phyloP scores from a whole-genome alignment of 495 filamentous ascomycete genomes.

The Pseudoneurospora amorphoporcata region DNA sequence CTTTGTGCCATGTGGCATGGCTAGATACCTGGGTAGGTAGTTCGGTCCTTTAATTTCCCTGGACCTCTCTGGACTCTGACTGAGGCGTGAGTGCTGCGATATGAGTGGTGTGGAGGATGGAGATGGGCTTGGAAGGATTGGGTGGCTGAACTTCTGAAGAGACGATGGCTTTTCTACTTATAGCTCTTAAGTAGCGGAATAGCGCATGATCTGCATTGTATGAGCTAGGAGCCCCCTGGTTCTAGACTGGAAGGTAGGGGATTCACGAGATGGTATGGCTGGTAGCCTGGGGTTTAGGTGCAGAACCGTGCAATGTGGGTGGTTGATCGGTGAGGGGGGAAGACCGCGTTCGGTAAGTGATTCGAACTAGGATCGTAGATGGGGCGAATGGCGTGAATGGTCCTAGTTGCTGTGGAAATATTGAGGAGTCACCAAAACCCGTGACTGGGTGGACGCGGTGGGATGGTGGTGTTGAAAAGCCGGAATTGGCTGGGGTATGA shows the following conservation, averaged over 20 bases:
- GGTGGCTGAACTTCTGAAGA: not conserved
- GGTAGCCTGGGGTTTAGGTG: not conserved
- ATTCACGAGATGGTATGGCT: not conserved
- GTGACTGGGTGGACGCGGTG: not conserved
- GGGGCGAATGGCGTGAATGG: not conserved
- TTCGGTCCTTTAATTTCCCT: not conserved
- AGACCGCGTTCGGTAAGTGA: not conserved
- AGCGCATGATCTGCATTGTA: not conserved
- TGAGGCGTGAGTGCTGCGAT: not conserved
- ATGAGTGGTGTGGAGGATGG: not conserved
- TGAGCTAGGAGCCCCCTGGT: not conserved
- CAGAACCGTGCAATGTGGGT: not conserved
- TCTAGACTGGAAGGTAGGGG: too few species aligned
- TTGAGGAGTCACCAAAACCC: not conserved
- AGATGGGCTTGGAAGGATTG: not conserved
- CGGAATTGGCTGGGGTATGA: not conserved
- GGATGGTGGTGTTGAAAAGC: not conserved
- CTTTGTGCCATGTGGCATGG: not conserved
- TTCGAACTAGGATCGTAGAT: not conserved
- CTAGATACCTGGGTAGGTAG: not conserved
- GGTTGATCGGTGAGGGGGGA: too few species aligned
- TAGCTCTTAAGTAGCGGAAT: too few species aligned
- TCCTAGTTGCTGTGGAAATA: not conserved
- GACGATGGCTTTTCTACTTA: not conserved
- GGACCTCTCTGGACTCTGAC: not conserved